Evolutionary conservation across 257 asterid species (phyloP).

Genomic region (Forsythia suspensa): DNA sequence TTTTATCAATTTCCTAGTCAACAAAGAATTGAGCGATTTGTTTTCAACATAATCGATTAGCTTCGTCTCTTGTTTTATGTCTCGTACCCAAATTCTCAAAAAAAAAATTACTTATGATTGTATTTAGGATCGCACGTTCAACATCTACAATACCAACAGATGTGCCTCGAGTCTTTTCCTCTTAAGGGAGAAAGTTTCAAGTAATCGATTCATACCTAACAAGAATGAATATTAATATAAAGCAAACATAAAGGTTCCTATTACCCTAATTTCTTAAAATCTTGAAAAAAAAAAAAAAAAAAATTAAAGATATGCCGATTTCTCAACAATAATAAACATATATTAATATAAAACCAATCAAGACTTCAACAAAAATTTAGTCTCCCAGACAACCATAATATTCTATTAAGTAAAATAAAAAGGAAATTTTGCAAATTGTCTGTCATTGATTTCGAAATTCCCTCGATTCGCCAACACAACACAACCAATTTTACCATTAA

Average conservation of each 20-base stretch:
- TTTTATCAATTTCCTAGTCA: conserved; percentile 33
- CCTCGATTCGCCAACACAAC: background rate
- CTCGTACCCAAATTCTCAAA: conserved; percentile 35
- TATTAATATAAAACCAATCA: background rate
- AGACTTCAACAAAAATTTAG: background rate
- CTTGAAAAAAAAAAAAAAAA: background rate
- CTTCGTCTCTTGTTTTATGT: conserved; percentile 31
- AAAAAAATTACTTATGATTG: conserved; percentile 26
- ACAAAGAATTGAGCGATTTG: conserved; percentile 32
- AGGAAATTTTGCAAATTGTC: background rate
- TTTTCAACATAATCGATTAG: conserved; percentile 26
- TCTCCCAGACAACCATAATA: background rate
- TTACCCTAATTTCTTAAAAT: background rate
- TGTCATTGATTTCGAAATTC: background rate
- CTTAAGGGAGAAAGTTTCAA: conserved; percentile 19
- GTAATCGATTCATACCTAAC: conserved; percentile 15
- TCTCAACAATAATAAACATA: background rate
- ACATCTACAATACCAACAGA: conserved; percentile 22
- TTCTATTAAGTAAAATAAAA: background rate
- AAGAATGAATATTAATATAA: background rate
- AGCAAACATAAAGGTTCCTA: background rate
- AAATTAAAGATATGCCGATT: background rate
- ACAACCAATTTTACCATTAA: background rate
- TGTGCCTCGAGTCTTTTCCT: conserved; percentile 35
- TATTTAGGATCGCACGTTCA: conserved; percentile 31